phyloP scores from a whole-genome alignment of 2,329 filamentous ascomycete species.

The Westerdykella ornata region DNA sequence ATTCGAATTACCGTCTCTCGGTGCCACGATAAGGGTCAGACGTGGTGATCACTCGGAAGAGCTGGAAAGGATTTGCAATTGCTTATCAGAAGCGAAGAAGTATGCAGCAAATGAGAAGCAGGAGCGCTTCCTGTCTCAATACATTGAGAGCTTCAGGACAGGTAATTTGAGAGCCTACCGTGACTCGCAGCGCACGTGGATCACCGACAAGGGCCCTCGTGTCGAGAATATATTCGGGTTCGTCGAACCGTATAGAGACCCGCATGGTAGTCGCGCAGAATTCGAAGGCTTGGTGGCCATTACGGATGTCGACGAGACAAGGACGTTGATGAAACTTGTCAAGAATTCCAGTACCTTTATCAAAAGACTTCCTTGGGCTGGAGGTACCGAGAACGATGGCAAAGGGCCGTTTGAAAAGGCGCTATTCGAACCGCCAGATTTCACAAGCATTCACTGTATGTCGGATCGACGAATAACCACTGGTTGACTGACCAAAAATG shows the following conservation, averaged over 20 bases:
- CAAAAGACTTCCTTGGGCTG: conserved; percentile 25
- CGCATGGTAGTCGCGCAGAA: conserved; percentile 71
- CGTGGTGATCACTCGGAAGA: conserved; percentile 69
- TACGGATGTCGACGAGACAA: conserved; percentile 15
- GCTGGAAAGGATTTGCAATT: conserved; percentile 57
- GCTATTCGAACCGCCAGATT: conserved; percentile 17
- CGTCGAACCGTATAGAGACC: conserved; percentile 79
- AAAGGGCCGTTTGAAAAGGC: conserved; percentile 21
- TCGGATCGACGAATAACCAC: too few species aligned
- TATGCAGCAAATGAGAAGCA: conserved; percentile 69
- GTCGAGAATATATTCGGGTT: conserved; percentile 79
- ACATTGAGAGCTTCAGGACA: conserved; percentile 65
- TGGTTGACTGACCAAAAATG: too few species aligned
- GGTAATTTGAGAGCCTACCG: conserved; percentile 74
- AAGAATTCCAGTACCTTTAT: conserved; percentile 21
- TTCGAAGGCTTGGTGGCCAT: conserved; percentile 78
- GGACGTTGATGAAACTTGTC: conserved; percentile 3
- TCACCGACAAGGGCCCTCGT: conserved; percentile 72
- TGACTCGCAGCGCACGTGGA: conserved; percentile 73
- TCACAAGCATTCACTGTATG: too few species aligned
- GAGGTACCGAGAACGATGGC: conserved; percentile 12
- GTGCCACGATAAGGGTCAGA: conserved; percentile 55
- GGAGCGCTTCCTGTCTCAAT: conserved; percentile 65
- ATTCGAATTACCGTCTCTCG: conserved; percentile 58
- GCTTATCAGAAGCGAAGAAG: conserved; percentile 49